Evolutionary conservation across 2,329 filamentous ascomycete species (phyloP).

Genomic region (Zymoseptoria ardabiliae): DNA sequence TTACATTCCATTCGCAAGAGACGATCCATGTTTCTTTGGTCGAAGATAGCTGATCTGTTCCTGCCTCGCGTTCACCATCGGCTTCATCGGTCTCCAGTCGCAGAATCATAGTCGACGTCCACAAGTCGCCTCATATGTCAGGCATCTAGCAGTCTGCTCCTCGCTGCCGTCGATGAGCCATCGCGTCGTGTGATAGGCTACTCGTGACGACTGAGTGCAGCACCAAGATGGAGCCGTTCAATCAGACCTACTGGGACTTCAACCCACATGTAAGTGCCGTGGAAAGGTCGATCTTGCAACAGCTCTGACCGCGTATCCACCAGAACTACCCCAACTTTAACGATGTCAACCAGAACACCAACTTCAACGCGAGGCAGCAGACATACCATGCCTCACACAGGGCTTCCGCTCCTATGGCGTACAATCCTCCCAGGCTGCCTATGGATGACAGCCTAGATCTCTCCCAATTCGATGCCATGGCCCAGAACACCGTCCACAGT

Average conservation of each 20-base stretch:
- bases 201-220: background rate
- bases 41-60: background rate
- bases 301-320: background rate
- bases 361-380: background rate
- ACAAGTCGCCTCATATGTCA: background rate
- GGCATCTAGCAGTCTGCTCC: background rate
- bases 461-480: constrained; percentile 1
- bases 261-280: background rate
- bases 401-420: constrained; percentile 2
- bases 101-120: background rate
- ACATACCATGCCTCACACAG: constrained; percentile 1
- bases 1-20: background rate
- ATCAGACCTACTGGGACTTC: background rate
- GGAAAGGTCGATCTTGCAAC: background rate
- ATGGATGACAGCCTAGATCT: constrained; percentile 2
- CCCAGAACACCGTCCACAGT: background rate
- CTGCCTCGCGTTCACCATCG: background rate
- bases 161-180: background rate
- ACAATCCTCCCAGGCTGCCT: background rate
- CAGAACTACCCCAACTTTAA: background rate
- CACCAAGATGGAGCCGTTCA: background rate
- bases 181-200: background rate
- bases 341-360: background rate
- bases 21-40: background rate
- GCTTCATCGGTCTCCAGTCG: background rate